Base-by-base conservation (phyloP, 2,329 filamentous ascomycete genomes). In the Talaromyces marneffei region DNA sequence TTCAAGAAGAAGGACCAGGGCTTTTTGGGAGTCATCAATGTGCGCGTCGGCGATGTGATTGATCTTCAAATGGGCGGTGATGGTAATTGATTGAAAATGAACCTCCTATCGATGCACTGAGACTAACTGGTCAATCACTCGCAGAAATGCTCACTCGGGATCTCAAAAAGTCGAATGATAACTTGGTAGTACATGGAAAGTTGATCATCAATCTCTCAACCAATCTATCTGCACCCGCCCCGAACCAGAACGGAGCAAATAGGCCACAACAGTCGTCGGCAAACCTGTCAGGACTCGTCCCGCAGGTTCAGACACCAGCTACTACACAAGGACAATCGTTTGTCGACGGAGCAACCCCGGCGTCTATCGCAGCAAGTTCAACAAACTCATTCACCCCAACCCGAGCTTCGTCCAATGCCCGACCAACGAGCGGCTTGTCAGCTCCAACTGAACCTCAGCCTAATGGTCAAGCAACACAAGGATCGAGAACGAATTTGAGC, bases 1-100 rank as follows among this genome's bases (percentile, higher is more conserved):
- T 99, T 99, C 81, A 99, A 99, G 83, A 99, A 99, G 86, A 99
- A 97, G 91, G 94, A 99, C 70, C 94, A 99, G 75, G 94, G 94
- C 8, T 99, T 99, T 73, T 83, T 99, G 6, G 94, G 94, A 62
- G 94, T 99, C 59, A 97, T 99, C 72, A 99, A 99, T 75, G 89
- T 99, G 69, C 88, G 92, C 62, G 89, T 99, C 67, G 94, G 94
- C 69, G 92, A 95, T 82, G 89, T 94, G 40, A 91, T 99, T 68
- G 93, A 97, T 74, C 81, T 99, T 66, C 88, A 90, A 65, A 86
- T 91, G 62, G 92, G 92, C 62, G 90, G 91, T 66, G 94, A 97
- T 80, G 93, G 94, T 97, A 83, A 72, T 83, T 44, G 16, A 42
- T 25, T 50, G 62, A 18, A 44, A 10, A 42, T 14, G 10, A n/a